These are phyloP conservation scores for Apodospora peruviana DNA, from an alignment of 495 filamentous ascomycete genomes.

Conservation along the genomic window DNA sequence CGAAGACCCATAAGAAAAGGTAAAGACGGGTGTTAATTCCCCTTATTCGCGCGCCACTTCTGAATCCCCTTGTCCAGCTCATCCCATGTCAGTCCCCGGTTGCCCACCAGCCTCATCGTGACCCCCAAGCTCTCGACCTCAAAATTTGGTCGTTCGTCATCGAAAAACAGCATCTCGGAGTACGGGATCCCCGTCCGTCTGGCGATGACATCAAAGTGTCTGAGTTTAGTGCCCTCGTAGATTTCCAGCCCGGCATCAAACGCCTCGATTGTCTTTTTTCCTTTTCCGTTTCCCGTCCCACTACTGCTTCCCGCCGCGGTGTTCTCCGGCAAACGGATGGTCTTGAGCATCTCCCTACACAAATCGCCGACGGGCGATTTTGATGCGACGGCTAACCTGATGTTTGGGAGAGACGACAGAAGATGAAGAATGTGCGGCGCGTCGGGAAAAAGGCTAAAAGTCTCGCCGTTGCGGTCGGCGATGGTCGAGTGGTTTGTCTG, in stretches of 20 bases:
- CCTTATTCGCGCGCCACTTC: constrained; percentile 70
- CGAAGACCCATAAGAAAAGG: too few species aligned
- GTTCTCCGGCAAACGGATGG: constrained; percentile 52
- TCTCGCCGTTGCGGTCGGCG: constrained; percentile 63
- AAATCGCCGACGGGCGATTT: constrained; percentile 77
- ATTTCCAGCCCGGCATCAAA: constrained; percentile 84
- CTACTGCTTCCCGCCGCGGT: neutral
- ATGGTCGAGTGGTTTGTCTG: constrained; percentile 47
- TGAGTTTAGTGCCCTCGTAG: constrained; percentile 79
- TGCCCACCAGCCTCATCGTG: constrained; percentile 71
- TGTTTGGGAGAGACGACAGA: constrained; percentile 41
- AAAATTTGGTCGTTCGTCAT: constrained; percentile 82
- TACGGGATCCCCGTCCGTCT: constrained; percentile 61
- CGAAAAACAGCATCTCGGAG: constrained; percentile 92
- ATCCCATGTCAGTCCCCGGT: constrained; percentile 65
- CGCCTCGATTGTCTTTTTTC: constrained; percentile 57
- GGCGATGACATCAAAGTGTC: constrained; percentile 71
- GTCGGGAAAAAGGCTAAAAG: constrained; percentile 75
- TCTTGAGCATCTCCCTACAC: constrained; percentile 71
- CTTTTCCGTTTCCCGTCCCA: constrained; percentile 23
- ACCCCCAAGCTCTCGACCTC: constrained; percentile 84
- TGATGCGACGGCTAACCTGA: constrained; percentile 72
- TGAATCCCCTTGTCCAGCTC: constrained; percentile 76
- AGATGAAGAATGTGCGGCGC: constrained; percentile 67
- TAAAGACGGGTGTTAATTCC: too few species aligned